Conservation (phyloP, 768 basidiomycete genomes). For the Suillus paluster region DNA sequence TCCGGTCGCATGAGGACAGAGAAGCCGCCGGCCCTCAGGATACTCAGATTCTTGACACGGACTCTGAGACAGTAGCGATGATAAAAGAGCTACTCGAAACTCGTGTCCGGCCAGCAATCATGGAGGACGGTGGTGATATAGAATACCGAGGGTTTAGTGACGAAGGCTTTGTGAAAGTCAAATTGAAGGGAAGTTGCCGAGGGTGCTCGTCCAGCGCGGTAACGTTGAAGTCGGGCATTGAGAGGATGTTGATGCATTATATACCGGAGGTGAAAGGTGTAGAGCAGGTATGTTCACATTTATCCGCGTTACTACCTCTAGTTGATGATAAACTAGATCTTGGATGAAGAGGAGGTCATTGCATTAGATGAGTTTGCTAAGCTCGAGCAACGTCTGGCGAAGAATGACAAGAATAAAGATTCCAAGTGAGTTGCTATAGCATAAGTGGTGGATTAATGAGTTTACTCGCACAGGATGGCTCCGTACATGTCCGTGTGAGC, state of each 20-base stretch:
- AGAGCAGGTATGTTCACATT: constrained; percentile 65
- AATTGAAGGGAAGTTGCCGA: constrained; percentile 95
- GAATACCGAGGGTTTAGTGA: constrained; percentile 93
- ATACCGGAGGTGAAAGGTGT: constrained; percentile 95
- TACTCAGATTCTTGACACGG: constrained; percentile 90
- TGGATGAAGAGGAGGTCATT: constrained; percentile 89
- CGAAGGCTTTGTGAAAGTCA: constrained; percentile 81
- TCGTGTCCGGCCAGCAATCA: constrained; percentile 92
- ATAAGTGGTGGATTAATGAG: constrained; percentile 15
- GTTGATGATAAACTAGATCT: constrained; percentile 54
- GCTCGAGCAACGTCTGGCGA: constrained; percentile 70
- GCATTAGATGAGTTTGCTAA: constrained; percentile 89
- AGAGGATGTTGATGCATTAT: constrained; percentile 99
- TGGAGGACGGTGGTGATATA: constrained; percentile 99
- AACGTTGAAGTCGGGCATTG: constrained; percentile 95
- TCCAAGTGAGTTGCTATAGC: constrained; percentile 48
- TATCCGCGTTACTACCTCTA: not conserved
- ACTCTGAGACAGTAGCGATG: constrained; percentile 98
- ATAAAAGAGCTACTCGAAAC: constrained; percentile 98
- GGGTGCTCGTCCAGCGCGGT: constrained; percentile 95
- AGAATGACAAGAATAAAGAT: constrained; percentile 45
- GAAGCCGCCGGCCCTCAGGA: constrained; percentile 90
- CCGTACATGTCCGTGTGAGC: constrained; percentile 78
- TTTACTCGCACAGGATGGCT: constrained; percentile 59
- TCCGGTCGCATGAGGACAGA: constrained; percentile 79